Base-by-base conservation (phyloP, 2,329 filamentous ascomycete genomes). In the Calonectria crousiana region DNA sequence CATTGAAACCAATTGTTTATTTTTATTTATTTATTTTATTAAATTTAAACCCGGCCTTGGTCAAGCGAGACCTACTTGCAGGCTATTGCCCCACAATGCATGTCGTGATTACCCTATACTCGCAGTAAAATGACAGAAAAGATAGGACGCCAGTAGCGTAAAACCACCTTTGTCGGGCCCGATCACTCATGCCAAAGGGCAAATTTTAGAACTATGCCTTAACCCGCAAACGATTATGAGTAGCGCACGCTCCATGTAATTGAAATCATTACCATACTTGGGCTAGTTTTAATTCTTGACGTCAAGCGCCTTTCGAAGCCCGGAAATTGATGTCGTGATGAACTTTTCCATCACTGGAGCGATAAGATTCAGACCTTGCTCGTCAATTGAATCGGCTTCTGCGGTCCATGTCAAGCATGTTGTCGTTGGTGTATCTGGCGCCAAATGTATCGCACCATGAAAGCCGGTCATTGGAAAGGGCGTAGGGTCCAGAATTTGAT, bases 381-480 rank as follows among this genome's bases (percentile, higher is more conserved):
- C 64, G 14, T 67, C 64, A 18, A 67, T 52, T 4, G 64, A 51
- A 18, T 67, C 64, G 0, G 64, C 64, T 4, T 67, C 64, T 20
- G 64, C 64, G 5, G 44, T 67, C 64, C 64, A 67, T 1, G 47
- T 52, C 26, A 67, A 34, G 5, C 11, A 14, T 6, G 64, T 52
- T 30, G 20, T 49, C 26, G n/a, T 23, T 0, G 11, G 10, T 9
- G 41, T n/a, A 10, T 34, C 11, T 6, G 18, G 11, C 10, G 26
- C 44, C 9, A 67, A 41, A 28, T 67, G 64, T 13, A 67, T 44
- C 1, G 26, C 47, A 32, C 64, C 64, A 52, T 51, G n/a, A 16
- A 67, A 67, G 6, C 64, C 64, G 2, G 26, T 67, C 64, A 67
- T 67, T 28, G 64, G 64, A 52, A 67, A 67, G 30, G 64, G 64